These are phyloP conservation scores for Microbotryum lychnidis-dioicae DNA, from an alignment of 1,284 basidiomycete species.

Conservation along the genomic window DNA sequence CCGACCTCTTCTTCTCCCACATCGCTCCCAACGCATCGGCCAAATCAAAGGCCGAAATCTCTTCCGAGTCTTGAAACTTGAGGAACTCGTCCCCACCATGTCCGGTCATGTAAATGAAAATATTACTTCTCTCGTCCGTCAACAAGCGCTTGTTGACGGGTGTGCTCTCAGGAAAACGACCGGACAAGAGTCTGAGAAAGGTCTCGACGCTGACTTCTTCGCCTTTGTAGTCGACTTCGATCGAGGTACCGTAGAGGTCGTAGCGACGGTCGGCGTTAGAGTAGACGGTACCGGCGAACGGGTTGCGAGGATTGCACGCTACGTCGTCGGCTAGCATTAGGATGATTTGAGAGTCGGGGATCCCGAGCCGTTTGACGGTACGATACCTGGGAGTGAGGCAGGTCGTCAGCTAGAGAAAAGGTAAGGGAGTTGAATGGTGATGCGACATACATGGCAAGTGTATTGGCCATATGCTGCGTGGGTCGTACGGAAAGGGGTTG, in stretches of 20 bases:
- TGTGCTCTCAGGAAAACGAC: slow-evolving; percentile 61
- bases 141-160: slow-evolving; percentile 87
- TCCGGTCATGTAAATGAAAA: slow-evolving; percentile 97
- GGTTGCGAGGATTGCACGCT: slow-evolving; percentile 87
- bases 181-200: slow-evolving; percentile 81
- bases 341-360: slow-evolving; percentile 96
- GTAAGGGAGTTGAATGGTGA: not conserved
- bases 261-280: slow-evolving; percentile 66
- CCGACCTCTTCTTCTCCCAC: slow-evolving; percentile 87
- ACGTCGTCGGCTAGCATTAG: slow-evolving; percentile 97
- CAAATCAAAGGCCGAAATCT: slow-evolving; percentile 89
- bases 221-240: slow-evolving; percentile 96
- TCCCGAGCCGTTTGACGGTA: slow-evolving; percentile 93
- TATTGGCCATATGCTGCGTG: slow-evolving; percentile 88
- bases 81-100: slow-evolving; percentile 97
- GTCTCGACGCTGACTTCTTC: slow-evolving; percentile 98
- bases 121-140: slow-evolving; percentile 82
- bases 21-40: slow-evolving; percentile 97
- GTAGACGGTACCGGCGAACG: slow-evolving; percentile 84
- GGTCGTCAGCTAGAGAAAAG: not conserved
- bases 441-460: slow-evolving; percentile 72
- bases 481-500: slow-evolving; percentile 1
- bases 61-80: slow-evolving; percentile 98
- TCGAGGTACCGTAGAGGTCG: slow-evolving; percentile 90
- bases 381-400: slow-evolving; percentile 60